Base-by-base conservation (phyloP, 176 grass and related monocot genomes). In the Pharus latifolius region DNA sequence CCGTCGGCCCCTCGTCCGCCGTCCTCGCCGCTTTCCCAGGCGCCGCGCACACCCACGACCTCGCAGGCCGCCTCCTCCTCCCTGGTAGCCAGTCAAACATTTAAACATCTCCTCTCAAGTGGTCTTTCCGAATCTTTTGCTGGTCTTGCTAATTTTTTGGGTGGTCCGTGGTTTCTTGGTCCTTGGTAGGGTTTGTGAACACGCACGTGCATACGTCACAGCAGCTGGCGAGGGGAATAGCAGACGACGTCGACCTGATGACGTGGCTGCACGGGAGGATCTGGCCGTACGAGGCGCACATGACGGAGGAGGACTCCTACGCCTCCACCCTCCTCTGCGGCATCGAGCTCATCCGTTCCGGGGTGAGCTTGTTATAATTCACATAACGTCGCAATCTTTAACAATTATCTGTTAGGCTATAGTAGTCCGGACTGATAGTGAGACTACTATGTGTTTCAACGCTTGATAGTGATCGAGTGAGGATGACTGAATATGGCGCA, bases 191-290 rank as follows among this genome's bases (percentile, higher is more conserved):
- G 38, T 76, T 96, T 24, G 77, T 96, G 20, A 96, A 96, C 85
- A 96, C 92, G 4, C 92, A 96, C 52, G 88, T 96, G 64, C 88
- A 96, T 83, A 96, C 92, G 27, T 96, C 92, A 40, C 92, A 96
- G 74, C 92, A 96, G 85, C 85, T 96, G 43, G 92, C 62, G 27
- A 74, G 85, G 76, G 92, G 85, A 12, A 96, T 96, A 56, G 92
- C 88, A 17, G 92, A 96, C 56, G 92, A 92, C 57, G 88, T 96
- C 18, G 88, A 92, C 72, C 79, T 92, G 46, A 87, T 89, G 55
- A 89, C 82, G 20, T 96, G 92, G 92, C 83, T 96, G 29, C 92
- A 92, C 60, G 60, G 80, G 19, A 78, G 92, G 56, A 96, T 96
- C 42, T 96, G 92, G 92, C 92, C 92, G 4, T 96, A 96, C 29